Evolutionary conservation across 768 basidiomycete genomes (phyloP).

Genomic region (Naganishia randhawae): DNA sequence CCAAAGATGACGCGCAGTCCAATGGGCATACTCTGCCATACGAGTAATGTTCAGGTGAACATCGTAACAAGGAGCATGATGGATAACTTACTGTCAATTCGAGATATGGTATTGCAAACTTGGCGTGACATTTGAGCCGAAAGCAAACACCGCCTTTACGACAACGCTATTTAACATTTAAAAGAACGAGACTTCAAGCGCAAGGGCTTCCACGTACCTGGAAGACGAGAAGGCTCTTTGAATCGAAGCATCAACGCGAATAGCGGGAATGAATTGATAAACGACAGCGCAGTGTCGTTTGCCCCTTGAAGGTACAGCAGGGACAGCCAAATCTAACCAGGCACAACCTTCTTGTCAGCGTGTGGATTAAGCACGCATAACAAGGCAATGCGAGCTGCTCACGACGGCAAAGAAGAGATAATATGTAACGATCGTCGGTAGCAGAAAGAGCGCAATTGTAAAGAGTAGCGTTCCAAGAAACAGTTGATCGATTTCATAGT

Average conservation of each 20-base stretch:
- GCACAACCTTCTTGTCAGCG: background rate
- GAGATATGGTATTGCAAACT: background rate
- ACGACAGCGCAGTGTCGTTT: conserved; percentile 65
- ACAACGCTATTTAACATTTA: background rate
- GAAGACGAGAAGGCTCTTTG: conserved; percentile 78
- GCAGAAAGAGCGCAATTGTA: conserved; percentile 50
- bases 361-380: background rate
- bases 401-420: conserved; percentile 70
- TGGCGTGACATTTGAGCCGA: background rate
- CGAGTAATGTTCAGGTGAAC: too few species aligned
- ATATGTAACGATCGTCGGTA: conserved; percentile 76
- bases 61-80: too few species aligned
- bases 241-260: conserved; percentile 77
- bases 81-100: background rate
- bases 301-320: conserved; percentile 62
- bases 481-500: conserved; percentile 88
- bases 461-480: conserved; percentile 72
- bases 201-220: conserved; percentile 57
- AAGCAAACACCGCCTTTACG: conserved; percentile 10
- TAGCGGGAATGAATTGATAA: conserved; percentile 88
- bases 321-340: conserved; percentile 56
- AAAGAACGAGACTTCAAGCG: background rate
- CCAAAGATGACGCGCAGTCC: background rate
- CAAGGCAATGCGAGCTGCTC: conserved; percentile 52
- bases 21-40: conserved; percentile 3